Evolutionary conservation across 2,329 filamentous ascomycete species (phyloP), one percentile per base, ranked within the genome.

Genomic region (Ceratocystis variospora): DNA sequence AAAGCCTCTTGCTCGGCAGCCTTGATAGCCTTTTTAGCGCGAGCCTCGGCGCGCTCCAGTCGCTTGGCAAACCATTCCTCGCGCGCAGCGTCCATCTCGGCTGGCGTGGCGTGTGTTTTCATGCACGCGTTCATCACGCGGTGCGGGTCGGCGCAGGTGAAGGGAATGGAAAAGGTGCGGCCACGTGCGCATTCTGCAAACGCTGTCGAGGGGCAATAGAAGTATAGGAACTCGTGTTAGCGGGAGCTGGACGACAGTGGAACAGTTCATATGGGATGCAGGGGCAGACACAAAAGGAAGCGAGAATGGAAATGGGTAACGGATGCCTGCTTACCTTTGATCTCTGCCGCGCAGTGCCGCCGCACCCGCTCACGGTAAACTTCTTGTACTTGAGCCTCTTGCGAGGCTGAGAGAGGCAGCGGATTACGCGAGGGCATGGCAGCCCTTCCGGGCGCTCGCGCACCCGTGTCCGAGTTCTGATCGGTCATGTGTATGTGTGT

Each of bases 101-200:
- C 85, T 69, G 86, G 88, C 70, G 89, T 95, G 66, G 93, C 92
- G 77, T 95, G 88, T 66, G 81, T 76, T 71, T 92, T 81, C 91
- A 99, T 96, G 79, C 94, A 99, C 69, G 79, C 81, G 78, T 99
- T 99, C 94, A 99, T 99, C 45, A 82, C 80, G 69, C 87, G 85
- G 72, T 91, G 88, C 73, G 92, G 82, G 62, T 81, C 77, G 65
- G 90, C 87, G 79, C 94, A 99, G 64, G 86, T 83, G 80, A 94
- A 96, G 12, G 91, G 88, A 67, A 94, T 88, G 66, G 87, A 91
- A 71, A 97, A 84, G 5, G 92, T 97, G 70, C 90, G 88, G 73
- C 87, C 87, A 62, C 87, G 81, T 64, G 92, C 92, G 80, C 94
- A 99, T 70, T 87, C 86, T 67, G 94, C 94, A 75, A 99, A 99